Evolutionary conservation across 176 grass and related monocot genomes (phyloP).

Genomic region (Otatea glauca): DNA sequence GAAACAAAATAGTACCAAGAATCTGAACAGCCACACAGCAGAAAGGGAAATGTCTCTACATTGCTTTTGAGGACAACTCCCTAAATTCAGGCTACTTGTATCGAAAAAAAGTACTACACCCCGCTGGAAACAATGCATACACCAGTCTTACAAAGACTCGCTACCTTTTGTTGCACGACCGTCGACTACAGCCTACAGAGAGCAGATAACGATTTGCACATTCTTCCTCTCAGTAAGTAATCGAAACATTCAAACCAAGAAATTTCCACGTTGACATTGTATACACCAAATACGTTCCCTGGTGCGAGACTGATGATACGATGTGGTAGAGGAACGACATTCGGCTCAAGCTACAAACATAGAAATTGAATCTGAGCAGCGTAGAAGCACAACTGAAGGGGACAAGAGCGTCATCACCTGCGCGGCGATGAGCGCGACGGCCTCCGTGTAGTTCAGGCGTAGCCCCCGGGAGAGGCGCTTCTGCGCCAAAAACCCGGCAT

Average conservation of each 20-base stretch:
- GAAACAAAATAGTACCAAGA: neutral
- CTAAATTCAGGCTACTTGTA: neutral
- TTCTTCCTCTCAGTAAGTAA: neutral
- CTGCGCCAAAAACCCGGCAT: constrained; percentile 87
- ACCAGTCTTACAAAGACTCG: neutral
- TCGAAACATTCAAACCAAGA: neutral
- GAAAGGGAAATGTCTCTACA: neutral
- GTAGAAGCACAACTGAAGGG: neutral
- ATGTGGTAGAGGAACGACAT: neutral
- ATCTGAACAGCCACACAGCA: constrained; percentile 4
- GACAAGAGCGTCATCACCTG: constrained; percentile 45
- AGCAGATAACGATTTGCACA: neutral
- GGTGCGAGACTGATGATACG: neutral
- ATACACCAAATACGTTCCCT: neutral
- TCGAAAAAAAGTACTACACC: neutral
- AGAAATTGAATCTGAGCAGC: neutral
- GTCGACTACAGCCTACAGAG: neutral
- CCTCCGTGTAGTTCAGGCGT: constrained; percentile 87
- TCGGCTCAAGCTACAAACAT: neutral
- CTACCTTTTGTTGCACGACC: neutral
- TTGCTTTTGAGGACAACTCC: neutral
- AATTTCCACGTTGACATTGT: neutral
- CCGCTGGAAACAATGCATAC: neutral
- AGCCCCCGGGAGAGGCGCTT: constrained; percentile 88
- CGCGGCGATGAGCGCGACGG: constrained; percentile 78